Base-by-base conservation (phyloP, 2,329 filamentous ascomycete genomes). In the Colletotrichum sp. region DNA sequence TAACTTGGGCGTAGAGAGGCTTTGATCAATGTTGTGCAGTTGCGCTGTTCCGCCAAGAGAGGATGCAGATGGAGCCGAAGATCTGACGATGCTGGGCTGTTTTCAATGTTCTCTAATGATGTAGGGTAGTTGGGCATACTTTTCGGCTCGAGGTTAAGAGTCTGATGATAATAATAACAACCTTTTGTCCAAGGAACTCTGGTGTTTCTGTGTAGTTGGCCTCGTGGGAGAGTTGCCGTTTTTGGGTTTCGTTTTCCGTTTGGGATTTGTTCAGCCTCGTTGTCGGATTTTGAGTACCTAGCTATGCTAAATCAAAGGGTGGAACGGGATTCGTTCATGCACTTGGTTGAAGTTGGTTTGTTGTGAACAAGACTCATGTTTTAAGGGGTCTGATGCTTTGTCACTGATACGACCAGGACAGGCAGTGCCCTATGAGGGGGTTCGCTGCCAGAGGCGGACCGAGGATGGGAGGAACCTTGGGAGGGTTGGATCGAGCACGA, bases 391-490 rank as follows among this genome's bases (percentile, higher is more conserved):
- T 52, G 44, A 52, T 8, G 59, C 28, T 36, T 36, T 15, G 34
- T 39, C 16, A 36, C 32, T 64, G 32, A 26, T 24, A 26, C 8
- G 7, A 39, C 21, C 39, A 18, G 59, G 32, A 24, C 49, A 68
- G 65, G 65, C 39, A 49, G 30, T 2, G n/a, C 36, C 30, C 26
- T 36, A 10, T 18, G 52, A 60, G 49, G 66, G 13, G 9, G 39
- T n/a, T 28, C 28, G 66, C n/a, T 60, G 52, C 63, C 63, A 26
- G 18, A 60, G 66, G 30, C 32, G 34, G 66, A 21, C 68, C 68
- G 68, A 71, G 44, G 30, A 71, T 57, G 39, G 52, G 66, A 65
- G 59, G 26, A 70, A 64, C 44, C 36, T 52, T 21, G 64, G 65
- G 68, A 24, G 16, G 66, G 24, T 30, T 36, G n/a, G 24, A 34